Percentiles rank a stretch among this genome's conserved stretches.
phyloP scores from a whole-genome alignment of 352 stramenopile genomes.

The Phytophthora sp. region DNA sequence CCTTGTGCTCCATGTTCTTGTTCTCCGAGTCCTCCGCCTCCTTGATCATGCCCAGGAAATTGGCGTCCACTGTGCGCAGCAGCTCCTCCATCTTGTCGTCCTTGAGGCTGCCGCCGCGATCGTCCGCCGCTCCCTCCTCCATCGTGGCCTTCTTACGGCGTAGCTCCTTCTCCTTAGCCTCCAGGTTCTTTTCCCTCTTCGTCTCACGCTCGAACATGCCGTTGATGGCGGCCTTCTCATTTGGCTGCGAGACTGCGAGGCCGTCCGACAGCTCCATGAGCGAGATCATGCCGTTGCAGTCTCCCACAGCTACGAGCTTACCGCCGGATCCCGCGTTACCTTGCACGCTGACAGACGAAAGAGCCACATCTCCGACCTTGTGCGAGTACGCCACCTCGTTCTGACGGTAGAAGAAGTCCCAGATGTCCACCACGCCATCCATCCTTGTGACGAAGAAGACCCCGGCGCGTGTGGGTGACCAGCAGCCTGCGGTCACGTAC shows the following conservation, averaged over 20 bases:
- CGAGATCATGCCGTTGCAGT: constrained; percentile 96
- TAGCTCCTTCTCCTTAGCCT: constrained; percentile 90
- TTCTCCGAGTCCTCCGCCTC: constrained; percentile 93
- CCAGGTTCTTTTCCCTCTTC: constrained; percentile 96
- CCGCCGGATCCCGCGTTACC: constrained; percentile 88
- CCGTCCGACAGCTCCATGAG: constrained; percentile 96
- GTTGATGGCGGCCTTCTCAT: constrained; percentile 95
- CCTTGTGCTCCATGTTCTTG: constrained; percentile 89
- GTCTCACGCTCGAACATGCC: constrained; percentile 97
- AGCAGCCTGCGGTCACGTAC: constrained; percentile 97
- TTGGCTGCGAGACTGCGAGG: constrained; percentile 89
- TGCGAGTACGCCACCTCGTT: constrained; percentile 98
- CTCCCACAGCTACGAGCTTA: constrained; percentile 95
- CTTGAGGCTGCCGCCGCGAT: constrained; percentile 61
- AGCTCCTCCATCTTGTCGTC: constrained; percentile 96
- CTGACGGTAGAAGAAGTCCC: constrained; percentile 98
- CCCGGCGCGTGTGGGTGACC: constrained; percentile 94
- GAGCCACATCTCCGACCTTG: constrained; percentile 93
- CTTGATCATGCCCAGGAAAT: constrained; percentile 97
- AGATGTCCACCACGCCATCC: constrained; percentile 97
- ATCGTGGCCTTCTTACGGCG: constrained; percentile 82
- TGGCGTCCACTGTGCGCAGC: constrained; percentile 92
- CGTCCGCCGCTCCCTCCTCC: constrained; percentile 82
- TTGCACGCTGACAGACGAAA: constrained; percentile 95
- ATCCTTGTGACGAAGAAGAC: constrained; percentile 98